Evolutionary conservation across 1,284 basidiomycete genomes (phyloP).

Genomic region (Neonothopanus nambi): DNA sequence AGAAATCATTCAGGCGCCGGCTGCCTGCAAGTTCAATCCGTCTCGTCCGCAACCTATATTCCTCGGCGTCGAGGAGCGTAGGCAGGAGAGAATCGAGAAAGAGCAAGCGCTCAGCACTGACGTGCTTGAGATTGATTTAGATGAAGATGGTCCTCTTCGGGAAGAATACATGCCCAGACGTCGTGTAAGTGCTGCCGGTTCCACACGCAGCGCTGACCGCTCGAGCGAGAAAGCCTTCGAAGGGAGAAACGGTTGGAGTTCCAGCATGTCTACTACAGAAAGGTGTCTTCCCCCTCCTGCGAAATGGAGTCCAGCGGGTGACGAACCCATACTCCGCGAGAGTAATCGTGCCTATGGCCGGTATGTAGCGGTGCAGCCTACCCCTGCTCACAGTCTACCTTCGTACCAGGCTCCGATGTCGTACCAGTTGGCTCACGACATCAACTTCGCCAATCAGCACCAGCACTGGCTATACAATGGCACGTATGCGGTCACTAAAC

Average conservation of each 20-base stretch:
- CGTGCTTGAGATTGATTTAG: constrained; percentile 69
- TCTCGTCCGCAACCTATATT: constrained; percentile 62
- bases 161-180: constrained; percentile 78
- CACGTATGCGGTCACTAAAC: constrained; percentile 25
- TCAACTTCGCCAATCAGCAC: constrained; percentile 31
- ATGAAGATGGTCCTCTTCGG: constrained; percentile 76
- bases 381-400: constrained; percentile 31
- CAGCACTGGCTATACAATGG: constrained; percentile 42
- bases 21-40: constrained; percentile 27
- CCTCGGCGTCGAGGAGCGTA: constrained; percentile 64
- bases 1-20: constrained; percentile 57
- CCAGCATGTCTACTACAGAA: constrained; percentile 29
- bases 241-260: constrained; percentile 31
- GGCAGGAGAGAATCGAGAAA: constrained; percentile 48
- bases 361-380: constrained; percentile 66
- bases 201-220: constrained; percentile 25
- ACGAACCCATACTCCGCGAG: constrained; percentile 66
- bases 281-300: constrained; percentile 68
- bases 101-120: constrained; percentile 44
- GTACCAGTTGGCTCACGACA: constrained; percentile 24
- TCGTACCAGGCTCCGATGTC: constrained; percentile 29
- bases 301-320: constrained; percentile 75
- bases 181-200: constrained; percentile 43
- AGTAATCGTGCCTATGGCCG: constrained; percentile 50
- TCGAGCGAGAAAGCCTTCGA: constrained; percentile 15